Conservation (phyloP, 164 flowering plant genomes). For the Aristolochia contorta region DNA sequence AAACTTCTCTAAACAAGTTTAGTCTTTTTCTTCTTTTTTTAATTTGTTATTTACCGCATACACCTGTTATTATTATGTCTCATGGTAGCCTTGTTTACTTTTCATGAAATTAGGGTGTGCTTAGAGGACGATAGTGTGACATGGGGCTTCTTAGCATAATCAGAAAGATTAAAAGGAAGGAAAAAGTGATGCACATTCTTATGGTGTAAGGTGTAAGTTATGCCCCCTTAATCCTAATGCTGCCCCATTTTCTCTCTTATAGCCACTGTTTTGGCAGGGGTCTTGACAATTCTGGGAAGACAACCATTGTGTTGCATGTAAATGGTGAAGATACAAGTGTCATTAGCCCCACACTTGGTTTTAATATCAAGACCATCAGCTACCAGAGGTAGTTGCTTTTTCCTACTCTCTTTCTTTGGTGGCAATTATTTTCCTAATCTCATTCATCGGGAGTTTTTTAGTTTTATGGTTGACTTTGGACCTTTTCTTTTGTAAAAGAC, state of each 20-base stretch:
- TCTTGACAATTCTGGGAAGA: conserved; percentile 95
- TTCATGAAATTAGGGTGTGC: too few relatives aligned
- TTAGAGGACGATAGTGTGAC: background rate
- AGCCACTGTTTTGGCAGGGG: conserved; percentile 38
- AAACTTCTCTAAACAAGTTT: too few relatives aligned
- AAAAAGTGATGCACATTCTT: conserved; percentile 92
- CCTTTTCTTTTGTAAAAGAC: too few relatives aligned
- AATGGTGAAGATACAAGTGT: conserved; percentile 98
- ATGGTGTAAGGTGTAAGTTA: conserved; percentile 94
- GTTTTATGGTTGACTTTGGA: too few relatives aligned
- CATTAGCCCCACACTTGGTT: conserved; percentile 94
- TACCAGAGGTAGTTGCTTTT: conserved; percentile 52
- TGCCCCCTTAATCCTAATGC: background rate
- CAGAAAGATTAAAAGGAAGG: conserved; percentile 80
- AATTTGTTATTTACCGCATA: too few relatives aligned
- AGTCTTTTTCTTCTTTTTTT: too few relatives aligned
- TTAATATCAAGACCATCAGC: conserved; percentile 89
- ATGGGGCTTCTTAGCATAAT: conserved; percentile 97
- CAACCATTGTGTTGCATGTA: conserved; percentile 80
- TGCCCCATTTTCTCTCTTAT: background rate
- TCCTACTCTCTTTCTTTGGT: background rate
- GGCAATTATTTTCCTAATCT: background rate
- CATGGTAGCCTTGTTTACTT: too few relatives aligned
- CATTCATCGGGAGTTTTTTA: too few relatives aligned
- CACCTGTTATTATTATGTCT: too few relatives aligned